phyloP scores from a whole-genome alignment of 305 asterid species.

The Fraxinus nigra region DNA sequence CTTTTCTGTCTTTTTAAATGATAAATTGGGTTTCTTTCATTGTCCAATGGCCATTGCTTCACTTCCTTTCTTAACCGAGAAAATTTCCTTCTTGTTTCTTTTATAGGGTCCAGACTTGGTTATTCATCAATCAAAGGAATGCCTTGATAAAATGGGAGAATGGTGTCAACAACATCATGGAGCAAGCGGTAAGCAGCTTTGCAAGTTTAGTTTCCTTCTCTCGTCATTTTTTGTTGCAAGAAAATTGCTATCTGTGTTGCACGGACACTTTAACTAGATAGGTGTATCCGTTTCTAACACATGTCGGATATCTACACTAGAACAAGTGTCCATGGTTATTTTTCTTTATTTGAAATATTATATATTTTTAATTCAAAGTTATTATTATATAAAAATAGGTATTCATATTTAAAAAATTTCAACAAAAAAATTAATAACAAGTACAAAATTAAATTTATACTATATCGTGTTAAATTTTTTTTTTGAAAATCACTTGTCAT shows the following conservation, averaged over 20 bases:
- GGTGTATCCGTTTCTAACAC: not conserved
- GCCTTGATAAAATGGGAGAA: conserved; percentile 83
- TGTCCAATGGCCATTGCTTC: conserved; percentile 1
- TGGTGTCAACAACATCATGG: conserved; percentile 95
- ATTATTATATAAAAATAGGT: no score
- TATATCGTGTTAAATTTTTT: not conserved
- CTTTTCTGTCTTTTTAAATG: not conserved
- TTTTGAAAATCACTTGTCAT: not conserved
- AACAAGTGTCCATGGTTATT: not conserved
- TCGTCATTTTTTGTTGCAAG: not conserved
- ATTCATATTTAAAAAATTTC: no score
- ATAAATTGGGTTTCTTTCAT: not conserved
- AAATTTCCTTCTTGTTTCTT: not conserved
- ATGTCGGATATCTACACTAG: no score
- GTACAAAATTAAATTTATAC: no score
- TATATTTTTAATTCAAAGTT: no score
- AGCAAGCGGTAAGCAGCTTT: conserved; percentile 65
- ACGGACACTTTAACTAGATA: not conserved
- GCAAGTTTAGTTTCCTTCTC: conserved; percentile 9
- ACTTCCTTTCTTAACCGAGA: conserved; percentile 3
- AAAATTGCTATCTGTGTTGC: not conserved
- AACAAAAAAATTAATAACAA: not conserved
- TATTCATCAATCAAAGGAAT: conserved; percentile 76
- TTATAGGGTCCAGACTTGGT: conserved; percentile 87
- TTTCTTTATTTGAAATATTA: not conserved